phyloP scores from a whole-genome alignment of 768 basidiomycete genomes.

The Cubamyces sp. region DNA sequence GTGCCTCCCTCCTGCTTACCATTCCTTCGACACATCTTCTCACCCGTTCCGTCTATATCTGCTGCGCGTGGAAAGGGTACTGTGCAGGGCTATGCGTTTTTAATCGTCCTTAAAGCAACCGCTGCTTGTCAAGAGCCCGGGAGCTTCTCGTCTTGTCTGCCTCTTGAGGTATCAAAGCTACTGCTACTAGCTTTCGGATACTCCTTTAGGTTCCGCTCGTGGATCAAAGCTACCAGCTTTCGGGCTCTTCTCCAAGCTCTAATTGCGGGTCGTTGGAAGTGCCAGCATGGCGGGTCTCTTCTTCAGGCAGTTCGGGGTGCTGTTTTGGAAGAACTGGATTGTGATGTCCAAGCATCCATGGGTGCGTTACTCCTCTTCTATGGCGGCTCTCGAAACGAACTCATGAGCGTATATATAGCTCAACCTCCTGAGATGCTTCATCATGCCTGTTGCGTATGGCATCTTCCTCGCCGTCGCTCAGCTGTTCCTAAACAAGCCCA shows the following conservation, averaged over 20 bases:
- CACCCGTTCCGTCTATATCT: background rate
- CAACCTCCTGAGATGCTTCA: conserved; percentile 62
- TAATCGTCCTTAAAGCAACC: conserved; percentile 6
- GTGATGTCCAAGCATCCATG: conserved; percentile 66
- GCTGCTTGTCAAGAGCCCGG: no score
- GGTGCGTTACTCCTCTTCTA: conserved; percentile 44
- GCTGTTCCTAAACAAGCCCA: conserved; percentile 58
- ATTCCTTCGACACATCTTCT: background rate
- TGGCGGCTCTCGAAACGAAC: background rate
- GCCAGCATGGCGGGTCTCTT: conserved; percentile 40
- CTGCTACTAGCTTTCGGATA: no score
- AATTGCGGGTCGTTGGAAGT: background rate
- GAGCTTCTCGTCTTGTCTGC: no score
- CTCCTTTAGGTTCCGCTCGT: no score
- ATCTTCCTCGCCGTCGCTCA: conserved; percentile 69
- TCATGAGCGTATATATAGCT: conserved; percentile 41
- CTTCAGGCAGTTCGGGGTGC: conserved; percentile 60
- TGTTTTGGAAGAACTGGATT: conserved; percentile 79
- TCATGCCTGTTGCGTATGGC: conserved; percentile 68
- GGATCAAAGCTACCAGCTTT: no score
- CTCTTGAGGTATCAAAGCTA: no score
- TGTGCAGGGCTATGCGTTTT: background rate
- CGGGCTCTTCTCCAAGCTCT: background rate
- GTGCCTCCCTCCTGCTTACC: background rate
- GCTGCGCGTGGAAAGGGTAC: background rate